Conservation (phyloP, 1,139 yeast species). For the Yamadazyma sp. region DNA sequence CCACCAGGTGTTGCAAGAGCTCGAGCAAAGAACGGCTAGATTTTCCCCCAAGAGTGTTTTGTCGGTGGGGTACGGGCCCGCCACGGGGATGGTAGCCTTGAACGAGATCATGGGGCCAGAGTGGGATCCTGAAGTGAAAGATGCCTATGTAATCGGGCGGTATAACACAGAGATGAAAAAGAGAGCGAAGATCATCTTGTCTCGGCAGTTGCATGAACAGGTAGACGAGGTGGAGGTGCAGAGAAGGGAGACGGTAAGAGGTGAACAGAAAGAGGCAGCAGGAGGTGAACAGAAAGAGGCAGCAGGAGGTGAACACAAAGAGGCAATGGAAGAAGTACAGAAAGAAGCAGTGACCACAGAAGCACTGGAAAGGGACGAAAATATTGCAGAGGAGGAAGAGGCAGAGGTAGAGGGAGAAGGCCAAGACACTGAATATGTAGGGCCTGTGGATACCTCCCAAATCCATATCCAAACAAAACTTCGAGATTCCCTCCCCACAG, state of each 20-base stretch:
- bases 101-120: slow-evolving; percentile 74
- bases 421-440: slow-evolving; percentile 34
- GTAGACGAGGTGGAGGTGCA: neutral
- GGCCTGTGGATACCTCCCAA: slow-evolving; percentile 59
- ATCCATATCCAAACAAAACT: slow-evolving; percentile 55
- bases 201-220: slow-evolving; percentile 65
- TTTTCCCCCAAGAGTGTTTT: slow-evolving; percentile 69
- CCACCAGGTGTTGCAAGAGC: slow-evolving; percentile 65
- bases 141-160: slow-evolving; percentile 73
- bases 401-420: slow-evolving; percentile 17
- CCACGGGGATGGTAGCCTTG: slow-evolving; percentile 85
- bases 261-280: slow-evolving; percentile 13
- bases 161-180: slow-evolving; percentile 64
- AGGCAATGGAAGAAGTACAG: slow-evolving; percentile 15
- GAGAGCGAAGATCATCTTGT: slow-evolving; percentile 72
- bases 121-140: slow-evolving; percentile 63
- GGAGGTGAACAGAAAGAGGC: slow-evolving; percentile 15
- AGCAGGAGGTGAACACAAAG: slow-evolving; percentile 11
- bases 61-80: slow-evolving; percentile 90
- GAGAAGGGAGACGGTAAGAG: slow-evolving; percentile 11
- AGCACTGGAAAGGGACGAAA: no score
- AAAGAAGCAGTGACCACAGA: no score
- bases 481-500: slow-evolving; percentile 48
- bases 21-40: slow-evolving; percentile 51
- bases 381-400: slow-evolving; percentile 18